Conservation (phyloP, 306 rosid species). For the Sicyos edulis region DNA sequence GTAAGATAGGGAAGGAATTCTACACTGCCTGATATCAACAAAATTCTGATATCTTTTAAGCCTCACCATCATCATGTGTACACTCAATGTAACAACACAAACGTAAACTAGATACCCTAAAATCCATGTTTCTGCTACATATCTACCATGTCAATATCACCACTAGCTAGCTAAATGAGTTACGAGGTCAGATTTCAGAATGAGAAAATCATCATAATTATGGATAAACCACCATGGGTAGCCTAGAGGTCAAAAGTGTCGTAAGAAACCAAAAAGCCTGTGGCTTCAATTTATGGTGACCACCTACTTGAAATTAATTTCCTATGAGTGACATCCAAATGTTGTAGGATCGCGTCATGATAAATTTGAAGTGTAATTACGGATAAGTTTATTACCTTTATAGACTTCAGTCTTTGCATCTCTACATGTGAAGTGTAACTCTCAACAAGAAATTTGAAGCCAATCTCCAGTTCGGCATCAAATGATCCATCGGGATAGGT, state of each 20-base stretch:
- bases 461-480: conserved; percentile 96
- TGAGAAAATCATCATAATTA: not conserved
- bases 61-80: not conserved
- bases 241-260: too few species aligned
- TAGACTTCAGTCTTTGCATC: conserved; percentile 52
- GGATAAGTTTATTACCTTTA: conserved; percentile 50
- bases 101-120: not conserved
- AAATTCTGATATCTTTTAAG: not conserved
- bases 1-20: not conserved
- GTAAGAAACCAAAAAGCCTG: too few species aligned
- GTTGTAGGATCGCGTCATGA: too few species aligned
- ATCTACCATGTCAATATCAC: not conserved
- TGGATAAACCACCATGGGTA: too few species aligned
- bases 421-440: conserved; percentile 84
- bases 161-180: not conserved
- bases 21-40: not conserved
- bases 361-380: too few species aligned
- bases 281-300: too few species aligned
- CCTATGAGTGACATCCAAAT: too few species aligned
- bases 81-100: conserved; percentile 9
- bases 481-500: conserved; percentile 75
- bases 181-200: not conserved
- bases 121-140: not conserved
- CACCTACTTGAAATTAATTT: too few species aligned
- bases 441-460: conserved; percentile 87